Evolutionary conservation across 805 yeast species (phyloP).

Genomic region (Starmera quercuum): DNA sequence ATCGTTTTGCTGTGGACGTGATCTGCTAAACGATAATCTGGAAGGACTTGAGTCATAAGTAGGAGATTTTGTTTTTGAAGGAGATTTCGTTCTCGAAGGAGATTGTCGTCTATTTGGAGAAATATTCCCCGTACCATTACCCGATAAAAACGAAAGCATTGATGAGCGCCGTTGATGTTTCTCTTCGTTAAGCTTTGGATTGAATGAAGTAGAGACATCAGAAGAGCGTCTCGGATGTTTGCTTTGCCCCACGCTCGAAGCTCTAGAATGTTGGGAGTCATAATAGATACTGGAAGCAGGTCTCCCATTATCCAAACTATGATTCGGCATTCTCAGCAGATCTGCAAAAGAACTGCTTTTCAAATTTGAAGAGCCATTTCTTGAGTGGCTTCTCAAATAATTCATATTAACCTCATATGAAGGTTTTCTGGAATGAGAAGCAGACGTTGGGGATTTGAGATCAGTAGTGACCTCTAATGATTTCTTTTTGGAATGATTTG

Average conservation of each 20-base stretch:
- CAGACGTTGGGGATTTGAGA: not conserved
- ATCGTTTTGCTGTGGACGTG: too few relatives aligned
- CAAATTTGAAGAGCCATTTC: conserved; percentile 9
- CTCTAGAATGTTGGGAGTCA: conserved; percentile 27
- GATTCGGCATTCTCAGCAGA: conserved; percentile 22
- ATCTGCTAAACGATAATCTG: conserved; percentile 1
- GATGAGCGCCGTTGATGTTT: conserved; percentile 57
- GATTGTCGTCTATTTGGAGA: conserved; percentile 11
- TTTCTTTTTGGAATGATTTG: not conserved
- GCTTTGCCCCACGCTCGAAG: conserved; percentile 23
- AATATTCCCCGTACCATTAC: conserved; percentile 4
- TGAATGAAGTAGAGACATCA: conserved; percentile 27
- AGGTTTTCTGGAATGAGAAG: conserved; percentile 19
- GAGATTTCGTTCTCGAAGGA: too few relatives aligned
- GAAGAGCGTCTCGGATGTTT: conserved; percentile 38
- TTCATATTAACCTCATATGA: conserved; percentile 15
- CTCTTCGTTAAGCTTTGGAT: conserved; percentile 17
- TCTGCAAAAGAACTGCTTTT: conserved; percentile 20
- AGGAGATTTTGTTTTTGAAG: too few relatives aligned
- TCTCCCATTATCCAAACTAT: conserved; percentile 17
- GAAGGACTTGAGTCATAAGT: conserved; percentile 1
- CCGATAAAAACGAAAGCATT: conserved; percentile 40
- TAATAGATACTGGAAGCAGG: conserved; percentile 48
- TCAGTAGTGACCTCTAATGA: not conserved
- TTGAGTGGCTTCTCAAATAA: conserved; percentile 8